These are phyloP conservation scores for Thecamonas trahens DNA, from an alignment of 78 protist species.

Conservation along the genomic window DNA sequence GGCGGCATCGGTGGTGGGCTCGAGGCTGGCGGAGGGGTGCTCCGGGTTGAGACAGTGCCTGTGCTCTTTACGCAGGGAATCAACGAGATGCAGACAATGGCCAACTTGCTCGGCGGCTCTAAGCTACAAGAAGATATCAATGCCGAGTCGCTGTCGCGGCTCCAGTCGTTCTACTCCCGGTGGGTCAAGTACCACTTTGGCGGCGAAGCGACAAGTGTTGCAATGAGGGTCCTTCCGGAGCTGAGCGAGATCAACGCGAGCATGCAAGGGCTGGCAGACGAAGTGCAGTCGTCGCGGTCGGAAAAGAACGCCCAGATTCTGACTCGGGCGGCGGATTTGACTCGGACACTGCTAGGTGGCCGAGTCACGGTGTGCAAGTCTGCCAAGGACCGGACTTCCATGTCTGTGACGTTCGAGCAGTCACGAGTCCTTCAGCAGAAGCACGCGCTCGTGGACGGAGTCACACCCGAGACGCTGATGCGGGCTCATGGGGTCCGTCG, in stretches of 20 bases:
- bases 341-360: background rate
- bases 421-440: background rate
- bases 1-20: background rate
- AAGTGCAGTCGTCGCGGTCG: background rate
- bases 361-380: slow-evolving; percentile 1
- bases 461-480: background rate
- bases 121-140: background rate
- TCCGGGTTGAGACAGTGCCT: background rate
- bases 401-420: slow-evolving; percentile 11
- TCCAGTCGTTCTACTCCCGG: too few species aligned
- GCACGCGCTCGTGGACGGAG: background rate
- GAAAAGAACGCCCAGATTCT: background rate
- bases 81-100: slow-evolving; percentile 8
- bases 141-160: too few species aligned
- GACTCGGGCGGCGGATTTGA: background rate
- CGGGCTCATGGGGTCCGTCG: background rate
- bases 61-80: slow-evolving; percentile 9
- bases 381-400: slow-evolving; percentile 7
- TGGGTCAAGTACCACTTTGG: background rate
- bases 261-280: too few species aligned
- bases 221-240: background rate
- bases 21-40: background rate
- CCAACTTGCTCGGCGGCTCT: background rate
- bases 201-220: background rate
- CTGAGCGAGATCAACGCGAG: background rate